Base-by-base conservation (phyloP, 2,329 filamentous ascomycete genomes). In the Ophiognomonia clavigignenti-juglandacearum region DNA sequence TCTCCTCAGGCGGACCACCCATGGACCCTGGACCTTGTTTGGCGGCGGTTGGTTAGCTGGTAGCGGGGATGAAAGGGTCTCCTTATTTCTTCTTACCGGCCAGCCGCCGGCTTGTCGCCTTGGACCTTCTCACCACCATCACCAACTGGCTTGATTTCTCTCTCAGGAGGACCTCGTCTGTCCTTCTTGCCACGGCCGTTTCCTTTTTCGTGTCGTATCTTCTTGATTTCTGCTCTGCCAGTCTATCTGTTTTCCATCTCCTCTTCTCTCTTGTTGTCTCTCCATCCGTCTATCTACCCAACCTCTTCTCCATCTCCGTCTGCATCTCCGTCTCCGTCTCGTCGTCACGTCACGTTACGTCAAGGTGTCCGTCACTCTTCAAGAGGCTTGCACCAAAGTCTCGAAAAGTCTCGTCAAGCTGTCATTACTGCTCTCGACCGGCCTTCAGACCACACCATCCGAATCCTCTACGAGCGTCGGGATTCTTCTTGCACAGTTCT, bases 141-240 rank as follows among this genome's bases (percentile, higher is more conserved):
- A 57, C 60, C 57, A 62, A 61, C 60, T 60, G 58, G 63, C 63
- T 64, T 58, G 61, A 64, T 61, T 63, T 59, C 59, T 56, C 53
- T 59, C 59, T 56, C 53, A 51, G 61, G 66, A 61, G 62, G 61
- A 61, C n/a, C 59, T 64, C 59, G 61, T 67, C 59, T 59, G 60
- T 65, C 59, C 61, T 66, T 59, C 58, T 61, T 66, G 64, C 18
- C 10, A 64, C 63, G 64, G 64, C 63, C 62, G 61, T 67, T 66
- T 69, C 64, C 64, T 64, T 67, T 65, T 61, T 57, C 61, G 57
- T 62, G 58, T 60, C 46, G 41, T 52, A 49, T 63, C 59, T 64
- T 60, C 55, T 64, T 53, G 57, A 62, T 63, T 58, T 59, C 53
- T 61, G 57, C 57, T 56, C 50, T 52, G 50, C 50, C 48, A 49